phyloP scores from a whole-genome alignment of 1,284 basidiomycete genomes.

The Leccinum huronense region DNA sequence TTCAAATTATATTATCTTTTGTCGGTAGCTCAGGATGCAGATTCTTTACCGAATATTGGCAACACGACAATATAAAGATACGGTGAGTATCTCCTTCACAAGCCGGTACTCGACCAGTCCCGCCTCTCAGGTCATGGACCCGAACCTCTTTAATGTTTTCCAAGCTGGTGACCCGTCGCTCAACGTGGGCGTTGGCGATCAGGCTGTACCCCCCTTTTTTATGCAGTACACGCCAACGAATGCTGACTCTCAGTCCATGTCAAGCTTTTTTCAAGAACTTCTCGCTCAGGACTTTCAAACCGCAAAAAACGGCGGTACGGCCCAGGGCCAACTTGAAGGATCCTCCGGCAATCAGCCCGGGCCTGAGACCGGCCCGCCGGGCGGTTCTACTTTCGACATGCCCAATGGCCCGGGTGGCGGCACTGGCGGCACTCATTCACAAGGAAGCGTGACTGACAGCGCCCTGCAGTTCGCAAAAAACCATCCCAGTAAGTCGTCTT shows the following conservation, averaged over 20 bases:
- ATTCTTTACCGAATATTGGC: too few species aligned
- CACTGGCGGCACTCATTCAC: background rate
- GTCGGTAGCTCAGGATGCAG: too few species aligned
- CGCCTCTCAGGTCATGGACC: background rate
- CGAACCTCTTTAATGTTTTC: background rate
- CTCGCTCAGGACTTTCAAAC: background rate
- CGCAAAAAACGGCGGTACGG: background rate
- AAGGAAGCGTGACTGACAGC: background rate
- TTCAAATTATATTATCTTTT: too few species aligned
- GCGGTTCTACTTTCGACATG: background rate
- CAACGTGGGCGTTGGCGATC: background rate
- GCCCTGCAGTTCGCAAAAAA: background rate
- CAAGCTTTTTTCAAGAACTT: background rate
- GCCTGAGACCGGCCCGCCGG: too few species aligned
- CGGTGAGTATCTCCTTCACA: background rate
- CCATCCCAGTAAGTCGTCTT: background rate
- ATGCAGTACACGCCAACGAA: background rate
- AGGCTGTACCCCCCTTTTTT: background rate
- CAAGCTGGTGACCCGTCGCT: background rate
- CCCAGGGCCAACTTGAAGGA: background rate
- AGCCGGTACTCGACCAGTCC: background rate
- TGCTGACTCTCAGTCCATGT: background rate
- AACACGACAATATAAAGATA: too few species aligned
- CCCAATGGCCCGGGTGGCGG: background rate
- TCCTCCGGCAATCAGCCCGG: background rate